Evolutionary conservation across 306 rosid species (phyloP), one percentile per base, ranked within the genome.

Genomic region (Benincasa hispida): DNA sequence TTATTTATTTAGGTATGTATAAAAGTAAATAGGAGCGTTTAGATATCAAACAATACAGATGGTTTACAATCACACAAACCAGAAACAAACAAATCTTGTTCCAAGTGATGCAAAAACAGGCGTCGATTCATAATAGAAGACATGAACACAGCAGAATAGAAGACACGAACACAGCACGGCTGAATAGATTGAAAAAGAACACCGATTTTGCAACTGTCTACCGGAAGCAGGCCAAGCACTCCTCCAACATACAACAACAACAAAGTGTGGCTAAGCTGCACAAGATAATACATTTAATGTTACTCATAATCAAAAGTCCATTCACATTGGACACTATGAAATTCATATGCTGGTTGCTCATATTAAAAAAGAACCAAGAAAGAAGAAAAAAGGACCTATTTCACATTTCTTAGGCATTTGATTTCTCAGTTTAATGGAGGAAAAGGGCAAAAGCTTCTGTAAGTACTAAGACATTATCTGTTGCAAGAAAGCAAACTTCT

Each of bases 171-270:
- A 17, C 57, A 14, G 10, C 58, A 48, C 28, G 19, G 60, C 10
- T 24, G 0, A 27, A 19, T 25, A 17, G 54, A 72, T 59, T 7
- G 70, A 34, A 34, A 0, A 28, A 72, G 6, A 6, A 28, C 60
- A 51, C 30, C 13, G 34, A 65, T 21, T n/a, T 66, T n/a, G 30
- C 51, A 41, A 68, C 2, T 2, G 76, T 28, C 45, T 56, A 76
- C 82, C 81, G 87, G 45, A 82, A 81, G 35, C 77, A 86, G 84
- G 60, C 80, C 83, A 88, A 87, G 69, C 93, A 86, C 82, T 93
- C 97, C 85, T 94, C 98, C 74, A 94, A 67, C 86, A 94, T 34
- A 81, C 91, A 94, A 80, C 98, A 91, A 83, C 97, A 94, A 82
- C 93, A 94, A 42, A 94, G 87, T 1, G 94, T 91, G 30, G 93